A percentile compares a stretch with the other conserved stretches of the same genome.
These are phyloP conservation scores for Penicillium coffeae DNA, from an alignment of 495 filamentous ascomycete species.

Conservation along the genomic window DNA sequence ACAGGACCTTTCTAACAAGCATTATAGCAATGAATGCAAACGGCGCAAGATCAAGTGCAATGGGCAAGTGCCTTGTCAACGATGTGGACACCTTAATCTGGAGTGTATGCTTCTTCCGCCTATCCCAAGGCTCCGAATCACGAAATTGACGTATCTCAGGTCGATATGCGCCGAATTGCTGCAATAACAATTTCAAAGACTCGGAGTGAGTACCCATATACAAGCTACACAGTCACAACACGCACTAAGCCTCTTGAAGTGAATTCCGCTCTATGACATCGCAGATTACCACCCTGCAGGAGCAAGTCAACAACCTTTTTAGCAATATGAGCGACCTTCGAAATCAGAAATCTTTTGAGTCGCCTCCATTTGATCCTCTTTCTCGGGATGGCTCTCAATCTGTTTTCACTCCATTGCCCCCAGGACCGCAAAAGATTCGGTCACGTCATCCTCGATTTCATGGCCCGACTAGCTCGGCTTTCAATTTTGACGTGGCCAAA, in stretches of 20 bases:
- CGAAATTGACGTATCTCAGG: constrained; percentile 18
- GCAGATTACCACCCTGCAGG: constrained; percentile 71
- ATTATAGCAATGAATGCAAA: constrained; percentile 77
- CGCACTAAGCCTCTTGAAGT: constrained; percentile 27
- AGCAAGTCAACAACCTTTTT: constrained; percentile 76
- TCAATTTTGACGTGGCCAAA: constrained; percentile 82
- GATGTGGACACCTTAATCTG: constrained; percentile 83
- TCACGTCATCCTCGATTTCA: constrained; percentile 64
- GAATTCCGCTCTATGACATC: constrained; percentile 77
- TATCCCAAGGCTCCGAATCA: neutral
- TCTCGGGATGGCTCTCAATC: constrained; percentile 37
- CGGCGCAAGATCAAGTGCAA: constrained; percentile 95
- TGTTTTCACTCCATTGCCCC: constrained; percentile 32
- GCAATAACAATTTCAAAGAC: constrained; percentile 75
- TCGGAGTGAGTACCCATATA: constrained; percentile 53
- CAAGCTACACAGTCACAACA: neutral
- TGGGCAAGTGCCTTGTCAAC: constrained; percentile 80
- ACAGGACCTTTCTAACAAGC: constrained; percentile 14
- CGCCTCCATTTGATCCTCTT: constrained; percentile 35
- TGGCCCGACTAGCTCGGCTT: constrained; percentile 81
- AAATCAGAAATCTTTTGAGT: constrained; percentile 34
- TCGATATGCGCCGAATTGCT: constrained; percentile 90
- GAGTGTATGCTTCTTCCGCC: constrained; percentile 52
- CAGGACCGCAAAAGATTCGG: constrained; percentile 33
- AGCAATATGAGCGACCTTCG: constrained; percentile 64